phyloP scores from a whole-genome alignment of 2,329 filamentous ascomycete genomes.

The Claviceps sp. region DNA sequence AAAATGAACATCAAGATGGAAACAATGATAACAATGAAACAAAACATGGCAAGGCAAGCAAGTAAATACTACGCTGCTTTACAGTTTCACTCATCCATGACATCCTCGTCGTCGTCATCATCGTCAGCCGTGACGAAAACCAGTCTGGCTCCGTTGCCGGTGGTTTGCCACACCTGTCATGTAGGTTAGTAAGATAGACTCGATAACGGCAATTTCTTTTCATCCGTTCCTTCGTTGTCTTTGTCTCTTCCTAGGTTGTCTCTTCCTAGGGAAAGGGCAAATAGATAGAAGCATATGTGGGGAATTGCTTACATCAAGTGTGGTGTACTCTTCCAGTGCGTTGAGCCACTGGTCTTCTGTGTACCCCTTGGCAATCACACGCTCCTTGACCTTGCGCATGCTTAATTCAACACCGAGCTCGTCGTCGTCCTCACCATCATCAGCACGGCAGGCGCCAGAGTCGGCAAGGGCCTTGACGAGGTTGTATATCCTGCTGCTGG shows the following conservation, averaged over 20 bases:
- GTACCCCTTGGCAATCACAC: conserved; percentile 92
- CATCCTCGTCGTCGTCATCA: conserved; percentile 35
- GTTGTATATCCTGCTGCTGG: conserved; percentile 86
- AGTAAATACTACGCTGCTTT: neutral
- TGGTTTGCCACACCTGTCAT: conserved; percentile 62
- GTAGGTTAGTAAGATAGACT: conserved; percentile 21
- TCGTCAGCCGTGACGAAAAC: conserved; percentile 53
- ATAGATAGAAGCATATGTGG: neutral
- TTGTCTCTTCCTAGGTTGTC: neutral
- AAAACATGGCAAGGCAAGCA: conserved; percentile 6
- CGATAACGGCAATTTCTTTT: neutral
- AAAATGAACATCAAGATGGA: neutral
- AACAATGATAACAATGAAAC: neutral
- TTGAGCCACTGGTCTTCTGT: conserved; percentile 84
- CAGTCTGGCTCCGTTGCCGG: conserved; percentile 54
- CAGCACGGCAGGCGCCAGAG: conserved; percentile 70
- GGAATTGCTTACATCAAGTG: conserved; percentile 64
- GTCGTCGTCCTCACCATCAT: conserved; percentile 43
- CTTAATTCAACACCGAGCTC: conserved; percentile 53
- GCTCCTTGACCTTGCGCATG: conserved; percentile 76
- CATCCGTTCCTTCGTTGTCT: too few species aligned
- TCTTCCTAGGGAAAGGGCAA: neutral
- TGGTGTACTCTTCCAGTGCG: conserved; percentile 79
- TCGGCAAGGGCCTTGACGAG: conserved; percentile 82
- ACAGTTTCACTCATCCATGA: conserved; percentile 27